Evolutionary conservation across 2,329 filamentous ascomycete genomes (phyloP).

Genomic region (Aspergillus awamori): DNA sequence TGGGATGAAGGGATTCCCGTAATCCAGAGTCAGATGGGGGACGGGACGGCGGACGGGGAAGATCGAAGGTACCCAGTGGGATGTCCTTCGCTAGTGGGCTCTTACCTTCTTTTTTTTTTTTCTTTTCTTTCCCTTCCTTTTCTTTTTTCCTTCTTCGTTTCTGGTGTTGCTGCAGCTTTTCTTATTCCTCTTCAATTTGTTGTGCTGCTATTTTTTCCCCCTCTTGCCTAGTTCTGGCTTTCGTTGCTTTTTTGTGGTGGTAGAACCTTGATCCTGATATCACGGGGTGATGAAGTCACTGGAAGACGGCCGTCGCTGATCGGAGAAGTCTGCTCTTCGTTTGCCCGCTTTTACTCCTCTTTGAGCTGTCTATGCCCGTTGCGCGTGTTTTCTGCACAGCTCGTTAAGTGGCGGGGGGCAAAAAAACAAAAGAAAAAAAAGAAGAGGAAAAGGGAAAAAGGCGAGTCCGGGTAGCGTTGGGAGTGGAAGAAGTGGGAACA

Average conservation of each 20-base stretch:
- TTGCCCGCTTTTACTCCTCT: constrained; percentile 3
- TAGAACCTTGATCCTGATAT: constrained; percentile 1
- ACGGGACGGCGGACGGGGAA: constrained; percentile 23
- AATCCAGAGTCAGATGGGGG: constrained; percentile 20
- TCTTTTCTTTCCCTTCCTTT: constrained; percentile 1
- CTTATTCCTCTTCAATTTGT: neutral
- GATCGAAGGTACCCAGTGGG: constrained; percentile 16
- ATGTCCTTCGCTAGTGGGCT: constrained; percentile 15
- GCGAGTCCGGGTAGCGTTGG: constrained; percentile 11
- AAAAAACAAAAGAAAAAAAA: neutral
- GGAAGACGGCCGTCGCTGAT: constrained; percentile 2
- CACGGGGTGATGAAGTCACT: neutral
- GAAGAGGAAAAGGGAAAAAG: neutral
- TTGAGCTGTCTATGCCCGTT: neutral
- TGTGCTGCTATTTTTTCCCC: neutral
- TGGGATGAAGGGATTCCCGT: constrained; percentile 21
- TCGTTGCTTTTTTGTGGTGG: constrained; percentile 7
- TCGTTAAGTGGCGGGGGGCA: constrained; percentile 19
- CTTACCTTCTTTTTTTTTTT: constrained; percentile 8
- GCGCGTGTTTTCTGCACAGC: neutral
- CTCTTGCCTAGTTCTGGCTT: neutral
- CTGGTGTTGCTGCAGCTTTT: constrained; percentile 1
- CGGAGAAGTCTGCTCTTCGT: constrained; percentile 2
- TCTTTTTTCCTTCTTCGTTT: neutral
- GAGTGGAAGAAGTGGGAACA: constrained; percentile 14